A percentile compares a stretch with the other conserved stretches of the same genome.
These are phyloP conservation scores for Butyriboletus loyo DNA, from an alignment of 768 basidiomycete genomes.

Conservation along the genomic window DNA sequence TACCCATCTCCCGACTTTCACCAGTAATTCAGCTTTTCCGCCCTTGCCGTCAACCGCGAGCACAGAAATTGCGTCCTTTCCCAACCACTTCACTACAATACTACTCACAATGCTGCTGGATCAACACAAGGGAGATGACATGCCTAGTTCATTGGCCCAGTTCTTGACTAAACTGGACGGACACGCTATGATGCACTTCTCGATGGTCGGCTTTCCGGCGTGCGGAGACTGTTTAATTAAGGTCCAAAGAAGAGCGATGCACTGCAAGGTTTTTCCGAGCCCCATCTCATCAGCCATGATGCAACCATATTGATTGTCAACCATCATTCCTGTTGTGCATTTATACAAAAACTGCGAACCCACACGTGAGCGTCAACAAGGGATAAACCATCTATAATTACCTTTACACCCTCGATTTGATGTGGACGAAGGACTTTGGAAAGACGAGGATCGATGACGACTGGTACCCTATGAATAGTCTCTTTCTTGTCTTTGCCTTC, in stretches of 20 bases:
- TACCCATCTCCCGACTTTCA: constrained; percentile 85
- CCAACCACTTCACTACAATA: constrained; percentile 88
- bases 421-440: constrained; percentile 90
- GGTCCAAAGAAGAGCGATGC: constrained; percentile 94
- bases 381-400: constrained; percentile 31
- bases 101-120: not conserved
- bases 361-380: constrained; percentile 2
- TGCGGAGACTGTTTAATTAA: constrained; percentile 92
- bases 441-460: constrained; percentile 91
- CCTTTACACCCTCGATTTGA: constrained; percentile 98
- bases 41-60: constrained; percentile 93
- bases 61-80: constrained; percentile 75
- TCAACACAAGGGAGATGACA: constrained; percentile 20
- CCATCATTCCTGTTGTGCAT: constrained; percentile 91
- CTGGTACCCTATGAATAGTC: constrained; percentile 77
- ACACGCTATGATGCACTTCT: constrained; percentile 97
- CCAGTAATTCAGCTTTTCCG: constrained; percentile 74
- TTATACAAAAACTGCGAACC: constrained; percentile 81
- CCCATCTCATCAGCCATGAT: constrained; percentile 99
- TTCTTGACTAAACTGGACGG: constrained; percentile 96
- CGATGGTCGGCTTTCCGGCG: constrained; percentile 81
- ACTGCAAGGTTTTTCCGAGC: constrained; percentile 94
- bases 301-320: constrained; percentile 88
- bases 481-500: constrained; percentile 67
- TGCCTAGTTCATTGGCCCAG: constrained; percentile 96